A percentile compares a stretch with the other conserved stretches of the same genome.
Evolutionary conservation across 495 filamentous ascomycete species (phyloP).

Genomic region (Penicillium fimorum): DNA sequence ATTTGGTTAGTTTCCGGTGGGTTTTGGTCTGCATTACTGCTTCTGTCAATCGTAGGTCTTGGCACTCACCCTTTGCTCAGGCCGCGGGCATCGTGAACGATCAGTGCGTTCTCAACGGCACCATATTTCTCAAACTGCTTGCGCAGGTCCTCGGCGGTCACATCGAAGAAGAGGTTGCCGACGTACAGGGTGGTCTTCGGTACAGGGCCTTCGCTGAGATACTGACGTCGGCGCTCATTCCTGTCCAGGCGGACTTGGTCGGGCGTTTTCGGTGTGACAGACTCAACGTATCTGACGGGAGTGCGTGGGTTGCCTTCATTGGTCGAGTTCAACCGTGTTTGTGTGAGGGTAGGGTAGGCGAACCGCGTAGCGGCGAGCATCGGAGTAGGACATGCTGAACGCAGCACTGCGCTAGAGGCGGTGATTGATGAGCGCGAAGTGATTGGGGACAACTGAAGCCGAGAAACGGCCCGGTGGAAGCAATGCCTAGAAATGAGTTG

Average conservation of each 20-base stretch:
- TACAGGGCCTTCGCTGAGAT: conserved; percentile 5
- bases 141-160: conserved; percentile 67
- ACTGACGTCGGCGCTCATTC: background rate
- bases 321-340: conserved; percentile 23
- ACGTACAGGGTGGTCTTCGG: conserved; percentile 61
- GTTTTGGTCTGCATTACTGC: background rate
- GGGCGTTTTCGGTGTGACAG: background rate
- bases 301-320: conserved; percentile 1
- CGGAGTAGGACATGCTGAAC: conserved; percentile 9
- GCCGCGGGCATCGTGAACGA: conserved; percentile 70
- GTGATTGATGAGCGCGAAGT: conserved; percentile 2
- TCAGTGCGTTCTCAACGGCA: conserved; percentile 47
- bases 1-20: background rate
- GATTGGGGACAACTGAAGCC: conserved; percentile 39
- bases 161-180: conserved; percentile 85
- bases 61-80: conserved; percentile 80
- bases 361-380: background rate
- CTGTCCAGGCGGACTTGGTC: background rate
- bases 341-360: conserved; percentile 9
- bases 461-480: conserved; percentile 54
- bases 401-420: background rate
- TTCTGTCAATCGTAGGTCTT: background rate
- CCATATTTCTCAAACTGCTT: conserved; percentile 68
- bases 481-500: conserved; percentile 33
- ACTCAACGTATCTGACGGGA: background rate